Percentiles rank a stretch among this genome's conserved stretches.
phyloP scores from a whole-genome alignment of 2,329 filamentous ascomycete genomes.

The Rhinocladiella similis region DNA sequence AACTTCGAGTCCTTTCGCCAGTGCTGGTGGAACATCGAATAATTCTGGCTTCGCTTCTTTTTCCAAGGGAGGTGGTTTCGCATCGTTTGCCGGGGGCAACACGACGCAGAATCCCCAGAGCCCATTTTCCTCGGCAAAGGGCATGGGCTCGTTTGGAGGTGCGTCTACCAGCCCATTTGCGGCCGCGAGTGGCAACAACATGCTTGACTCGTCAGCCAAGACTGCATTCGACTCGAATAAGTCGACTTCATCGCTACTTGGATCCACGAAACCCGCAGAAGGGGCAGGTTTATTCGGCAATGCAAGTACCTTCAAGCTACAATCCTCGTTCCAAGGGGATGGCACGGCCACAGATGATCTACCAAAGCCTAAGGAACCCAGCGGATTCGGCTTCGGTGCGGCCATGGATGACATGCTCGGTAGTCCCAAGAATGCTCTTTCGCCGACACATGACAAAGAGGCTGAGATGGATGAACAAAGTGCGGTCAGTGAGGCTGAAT shows the following conservation, averaged over 20 bases:
- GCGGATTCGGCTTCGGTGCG: constrained; percentile 40
- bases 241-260: constrained; percentile 32
- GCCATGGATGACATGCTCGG: constrained; percentile 43
- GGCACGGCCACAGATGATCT: constrained; percentile 41
- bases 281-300: constrained; percentile 17
- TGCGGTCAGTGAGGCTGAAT: constrained; percentile 14
- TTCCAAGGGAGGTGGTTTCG: constrained; percentile 29
- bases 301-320: constrained; percentile 41
- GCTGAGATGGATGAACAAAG: constrained; percentile 31
- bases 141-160: background rate
- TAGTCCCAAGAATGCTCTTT: constrained; percentile 22
- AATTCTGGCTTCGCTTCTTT: constrained; percentile 33
- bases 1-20: constrained; percentile 23
- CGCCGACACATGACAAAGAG: constrained; percentile 30
- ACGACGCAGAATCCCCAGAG: constrained; percentile 22
- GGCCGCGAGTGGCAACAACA: constrained; percentile 24
- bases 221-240: constrained; percentile 15
- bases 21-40: constrained; percentile 8
- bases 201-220: constrained; percentile 32
- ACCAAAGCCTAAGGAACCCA: constrained; percentile 36
- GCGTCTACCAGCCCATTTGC: constrained; percentile 25
- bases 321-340: constrained; percentile 47
- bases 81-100: constrained; percentile 22
- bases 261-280: constrained; percentile 30
- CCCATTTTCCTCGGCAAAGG: constrained; percentile 32